Conservation (phyloP, 441 rosid species). For the Erodium trifolium region DNA sequence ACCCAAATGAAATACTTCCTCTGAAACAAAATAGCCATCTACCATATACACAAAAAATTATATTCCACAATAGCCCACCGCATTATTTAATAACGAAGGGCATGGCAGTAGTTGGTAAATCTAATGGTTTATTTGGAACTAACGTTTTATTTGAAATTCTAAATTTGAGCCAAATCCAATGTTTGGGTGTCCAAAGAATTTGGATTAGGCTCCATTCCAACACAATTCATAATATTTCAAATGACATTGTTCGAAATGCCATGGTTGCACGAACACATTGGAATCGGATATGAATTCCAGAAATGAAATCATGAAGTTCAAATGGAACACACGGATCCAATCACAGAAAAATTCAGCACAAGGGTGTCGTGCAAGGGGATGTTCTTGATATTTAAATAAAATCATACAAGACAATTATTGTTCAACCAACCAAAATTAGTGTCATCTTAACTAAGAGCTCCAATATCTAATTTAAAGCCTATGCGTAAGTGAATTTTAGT, state of each 20-base stretch:
- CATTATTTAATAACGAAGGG: not conserved
- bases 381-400: not conserved
- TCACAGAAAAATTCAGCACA: not conserved
- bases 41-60: not conserved
- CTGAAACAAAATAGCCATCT: not conserved
- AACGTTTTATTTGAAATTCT: not conserved
- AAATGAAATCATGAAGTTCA: not conserved
- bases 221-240: not conserved
- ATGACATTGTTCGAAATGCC: not conserved
- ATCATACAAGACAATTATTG: too few species aligned
- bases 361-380: not conserved
- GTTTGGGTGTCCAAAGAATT: not conserved
- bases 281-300: not conserved
- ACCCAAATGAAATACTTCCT: not conserved
- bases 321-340: not conserved
- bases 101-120: not conserved
- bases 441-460: too few species aligned
- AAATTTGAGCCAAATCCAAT: not conserved
- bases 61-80: not conserved
- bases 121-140: not conserved
- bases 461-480: too few species aligned
- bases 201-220: not conserved
- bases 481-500: too few species aligned
- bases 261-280: not conserved
- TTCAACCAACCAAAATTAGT: too few species aligned